phyloP scores from a whole-genome alignment of 140 eudicot species.

The Oenanthe javanica region DNA sequence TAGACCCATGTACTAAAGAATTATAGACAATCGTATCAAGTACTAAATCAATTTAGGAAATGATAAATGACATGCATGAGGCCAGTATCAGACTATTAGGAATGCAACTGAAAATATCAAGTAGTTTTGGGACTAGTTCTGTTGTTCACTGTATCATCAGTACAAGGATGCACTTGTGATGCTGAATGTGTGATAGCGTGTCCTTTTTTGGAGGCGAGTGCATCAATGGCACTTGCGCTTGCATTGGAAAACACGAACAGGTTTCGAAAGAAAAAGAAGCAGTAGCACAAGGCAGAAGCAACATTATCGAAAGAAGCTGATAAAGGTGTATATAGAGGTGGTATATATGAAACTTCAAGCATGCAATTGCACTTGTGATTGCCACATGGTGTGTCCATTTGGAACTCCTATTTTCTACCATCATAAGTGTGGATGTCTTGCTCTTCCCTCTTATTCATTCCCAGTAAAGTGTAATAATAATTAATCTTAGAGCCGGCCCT shows the following conservation, averaged over 20 bases:
- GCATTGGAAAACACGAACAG: background rate
- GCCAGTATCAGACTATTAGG: too few species aligned
- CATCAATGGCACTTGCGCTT: background rate
- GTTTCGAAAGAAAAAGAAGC: background rate
- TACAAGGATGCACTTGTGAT: background rate
- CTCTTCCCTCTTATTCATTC: too few species aligned
- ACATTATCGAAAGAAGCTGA: background rate
- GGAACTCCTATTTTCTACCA: too few species aligned
- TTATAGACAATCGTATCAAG: too few species aligned
- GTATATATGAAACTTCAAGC: background rate
- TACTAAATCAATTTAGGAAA: too few species aligned
- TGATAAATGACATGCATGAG: too few species aligned
- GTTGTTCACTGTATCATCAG: background rate
- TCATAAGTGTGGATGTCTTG: too few species aligned
- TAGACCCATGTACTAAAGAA: too few species aligned
- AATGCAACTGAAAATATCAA: too few species aligned
- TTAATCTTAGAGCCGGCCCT: too few species aligned
- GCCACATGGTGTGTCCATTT: background rate
- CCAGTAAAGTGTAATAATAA: too few species aligned
- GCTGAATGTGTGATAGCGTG: background rate
- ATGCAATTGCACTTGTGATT: background rate
- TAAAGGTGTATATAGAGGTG: too few species aligned
- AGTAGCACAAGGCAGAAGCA: background rate
- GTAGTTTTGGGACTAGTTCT: background rate
- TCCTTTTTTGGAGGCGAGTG: background rate